These are phyloP conservation scores for Colletotrichum sidae DNA, from an alignment of 2,329 filamentous ascomycete species.

Conservation along the genomic window DNA sequence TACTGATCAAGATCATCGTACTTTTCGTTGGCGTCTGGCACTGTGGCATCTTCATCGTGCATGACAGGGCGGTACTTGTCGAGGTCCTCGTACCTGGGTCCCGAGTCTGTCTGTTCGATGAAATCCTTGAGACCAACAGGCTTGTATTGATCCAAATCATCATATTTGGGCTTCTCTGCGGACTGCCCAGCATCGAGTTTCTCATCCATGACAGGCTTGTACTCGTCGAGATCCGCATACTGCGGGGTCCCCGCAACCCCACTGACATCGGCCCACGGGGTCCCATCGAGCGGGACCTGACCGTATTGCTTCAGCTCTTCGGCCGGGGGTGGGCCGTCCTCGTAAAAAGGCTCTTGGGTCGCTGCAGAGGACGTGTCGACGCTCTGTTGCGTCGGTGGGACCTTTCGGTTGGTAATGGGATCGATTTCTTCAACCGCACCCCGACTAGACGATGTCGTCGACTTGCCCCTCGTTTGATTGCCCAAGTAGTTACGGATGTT, in stretches of 20 bases:
- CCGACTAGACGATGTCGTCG: slow-evolving; percentile 15
- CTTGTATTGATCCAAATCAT: slow-evolving; percentile 56
- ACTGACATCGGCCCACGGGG: slow-evolving; percentile 39
- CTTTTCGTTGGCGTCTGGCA: slow-evolving; percentile 30
- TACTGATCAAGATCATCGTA: slow-evolving; percentile 57
- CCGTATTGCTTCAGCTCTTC: slow-evolving; percentile 51
- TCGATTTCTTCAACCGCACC: slow-evolving; percentile 60
- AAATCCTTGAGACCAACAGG: slow-evolving; percentile 41
- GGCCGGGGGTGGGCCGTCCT: slow-evolving; percentile 48
- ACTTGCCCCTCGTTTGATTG: slow-evolving; percentile 25
- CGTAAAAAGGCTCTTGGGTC: slow-evolving; percentile 43
- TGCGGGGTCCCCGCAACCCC: slow-evolving; percentile 31
- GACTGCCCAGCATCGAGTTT: slow-evolving; percentile 40
- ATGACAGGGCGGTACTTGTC: slow-evolving; percentile 44
- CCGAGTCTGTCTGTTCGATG: slow-evolving; percentile 5
- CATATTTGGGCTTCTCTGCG: slow-evolving; percentile 44
- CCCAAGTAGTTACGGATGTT: slow-evolving; percentile 49
- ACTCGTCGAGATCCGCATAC: slow-evolving; percentile 47
- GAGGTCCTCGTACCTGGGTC: slow-evolving; percentile 49
- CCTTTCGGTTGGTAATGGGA: slow-evolving; percentile 69
- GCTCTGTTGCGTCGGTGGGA: slow-evolving; percentile 42
- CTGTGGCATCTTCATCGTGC: not conserved
- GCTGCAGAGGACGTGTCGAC: slow-evolving; percentile 30
- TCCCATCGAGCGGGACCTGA: slow-evolving; percentile 46
- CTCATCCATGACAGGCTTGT: slow-evolving; percentile 49